These are phyloP conservation scores for Chytridium lagenaria DNA, from an alignment of 371 early-diverging fungal species.

Conservation along the genomic window DNA sequence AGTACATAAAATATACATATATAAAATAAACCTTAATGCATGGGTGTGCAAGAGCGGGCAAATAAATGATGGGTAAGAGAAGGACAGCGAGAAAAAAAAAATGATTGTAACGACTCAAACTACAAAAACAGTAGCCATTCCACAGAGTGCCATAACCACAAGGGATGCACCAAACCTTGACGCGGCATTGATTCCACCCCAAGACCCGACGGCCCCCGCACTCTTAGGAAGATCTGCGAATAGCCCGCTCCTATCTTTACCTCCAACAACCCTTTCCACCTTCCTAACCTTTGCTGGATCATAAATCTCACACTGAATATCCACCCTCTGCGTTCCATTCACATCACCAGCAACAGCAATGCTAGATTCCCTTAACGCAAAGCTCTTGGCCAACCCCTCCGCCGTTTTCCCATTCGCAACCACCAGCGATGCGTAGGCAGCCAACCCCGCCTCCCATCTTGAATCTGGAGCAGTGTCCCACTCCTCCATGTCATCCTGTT, in stretches of 20 bases:
- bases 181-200: no score
- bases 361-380: not conserved
- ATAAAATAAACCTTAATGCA: no score
- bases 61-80: no score
- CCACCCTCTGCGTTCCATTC: not conserved
- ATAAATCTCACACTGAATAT: not conserved
- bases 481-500: not conserved
- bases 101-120: no score
- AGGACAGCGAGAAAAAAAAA: no score
- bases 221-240: no score
- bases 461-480: conserved; percentile 9
- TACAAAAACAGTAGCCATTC: no score
- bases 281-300: not conserved
- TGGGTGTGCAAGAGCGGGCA: no score
- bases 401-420: conserved; percentile 5
- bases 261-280: not conserved
- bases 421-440: conserved; percentile 11
- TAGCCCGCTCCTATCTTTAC: not conserved
- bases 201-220: no score
- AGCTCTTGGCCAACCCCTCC: conserved; percentile 10
- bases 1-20: no score
- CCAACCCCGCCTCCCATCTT: conserved; percentile 20
- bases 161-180: no score
- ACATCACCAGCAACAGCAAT: conserved; percentile 19
- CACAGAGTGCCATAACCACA: no score